Conservation (phyloP, 75 land plant species). For the Selaginella moellendorffii region DNA sequence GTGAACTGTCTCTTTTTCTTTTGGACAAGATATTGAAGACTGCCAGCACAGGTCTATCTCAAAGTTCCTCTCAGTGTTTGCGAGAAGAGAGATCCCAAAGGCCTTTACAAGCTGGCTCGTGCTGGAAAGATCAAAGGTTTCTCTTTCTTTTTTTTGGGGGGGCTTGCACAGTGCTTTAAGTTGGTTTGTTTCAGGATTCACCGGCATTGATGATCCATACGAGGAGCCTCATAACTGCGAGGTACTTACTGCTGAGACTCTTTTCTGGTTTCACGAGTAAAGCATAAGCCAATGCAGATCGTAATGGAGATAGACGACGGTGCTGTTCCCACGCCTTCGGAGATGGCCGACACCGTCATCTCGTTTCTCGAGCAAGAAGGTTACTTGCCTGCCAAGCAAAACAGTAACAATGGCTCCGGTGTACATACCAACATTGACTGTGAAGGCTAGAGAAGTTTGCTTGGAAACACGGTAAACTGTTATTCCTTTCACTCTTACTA, state of each 20-base stretch:
- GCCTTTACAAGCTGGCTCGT: slow-evolving; percentile 9
- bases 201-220: slow-evolving; percentile 25
- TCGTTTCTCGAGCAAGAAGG: slow-evolving; percentile 54
- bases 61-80: slow-evolving; percentile 8
- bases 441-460: too few relatives aligned
- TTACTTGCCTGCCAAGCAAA: slow-evolving; percentile 15
- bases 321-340: slow-evolving; percentile 39
- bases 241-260: not conserved
- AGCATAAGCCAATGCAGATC: slow-evolving; percentile 28
- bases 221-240: slow-evolving; percentile 10
- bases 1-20: too few relatives aligned
- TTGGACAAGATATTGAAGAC: too few relatives aligned
- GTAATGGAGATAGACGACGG: slow-evolving; percentile 33
- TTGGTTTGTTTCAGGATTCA: slow-evolving; percentile 13
- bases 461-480: too few relatives aligned
- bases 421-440: too few relatives aligned
- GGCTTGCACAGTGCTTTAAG: too few relatives aligned
- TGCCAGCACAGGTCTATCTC: slow-evolving; percentile 1
- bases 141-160: not conserved
- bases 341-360: slow-evolving; percentile 56
- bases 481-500: too few relatives aligned
- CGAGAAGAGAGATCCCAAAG: slow-evolving; percentile 9
- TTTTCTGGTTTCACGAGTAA: not conserved
- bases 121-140: slow-evolving; percentile 2
- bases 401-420: too few relatives aligned